Base-by-base conservation (phyloP, 192 early-diverging fungal genomes). In the Backusella macrospora region DNA sequence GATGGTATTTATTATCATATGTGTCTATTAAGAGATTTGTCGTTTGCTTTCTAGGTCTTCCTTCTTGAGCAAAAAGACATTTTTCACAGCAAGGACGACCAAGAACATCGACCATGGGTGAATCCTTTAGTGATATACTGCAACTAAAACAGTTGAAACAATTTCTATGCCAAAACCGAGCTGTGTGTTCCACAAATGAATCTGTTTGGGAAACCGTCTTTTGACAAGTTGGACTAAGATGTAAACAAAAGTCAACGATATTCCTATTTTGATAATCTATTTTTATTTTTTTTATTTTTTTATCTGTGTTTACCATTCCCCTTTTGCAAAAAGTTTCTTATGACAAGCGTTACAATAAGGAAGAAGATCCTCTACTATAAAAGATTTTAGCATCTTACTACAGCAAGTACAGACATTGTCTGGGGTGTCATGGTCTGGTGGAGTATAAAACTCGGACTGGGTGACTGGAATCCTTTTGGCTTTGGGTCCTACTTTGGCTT, bases 91-190 rank as follows among this genome's bases (percentile, higher is more conserved):
- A 86, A 15, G 85, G 85, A 43, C 79, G 74, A 52, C 83, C 80
- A 13, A 59, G 37, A 13, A 86, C 55, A 43, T 86, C 85, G 4
- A 86, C 82, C 78, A 86, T 68, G 15, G 85, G 85, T 8, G 75
- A 70, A n/a, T 74, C 59, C 0, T 73, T 70, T 12, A 86, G 15
- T 37, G 76, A 72, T 1, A 70, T 40, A 39, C 52, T 62, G 42
- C 85, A 86, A 43, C 71, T 74, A 68, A 66, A 77, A 55, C 85
- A 86, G n/a, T 38, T 59, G 46, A 86, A 86, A 63, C 85, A 86
- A 34, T 71, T 68, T 72, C 76, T 68, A 18, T 64, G 76, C 76
- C 76, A 77, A 13, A 72, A 59, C 5, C 43, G 48, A 38, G 12
- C 18, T 21, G n/a, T 37, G 26, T 77, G 71, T 63, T 77, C 76